phyloP scores from a whole-genome alignment of 1,139 yeast species.

The Yamadazyma sp. region DNA sequence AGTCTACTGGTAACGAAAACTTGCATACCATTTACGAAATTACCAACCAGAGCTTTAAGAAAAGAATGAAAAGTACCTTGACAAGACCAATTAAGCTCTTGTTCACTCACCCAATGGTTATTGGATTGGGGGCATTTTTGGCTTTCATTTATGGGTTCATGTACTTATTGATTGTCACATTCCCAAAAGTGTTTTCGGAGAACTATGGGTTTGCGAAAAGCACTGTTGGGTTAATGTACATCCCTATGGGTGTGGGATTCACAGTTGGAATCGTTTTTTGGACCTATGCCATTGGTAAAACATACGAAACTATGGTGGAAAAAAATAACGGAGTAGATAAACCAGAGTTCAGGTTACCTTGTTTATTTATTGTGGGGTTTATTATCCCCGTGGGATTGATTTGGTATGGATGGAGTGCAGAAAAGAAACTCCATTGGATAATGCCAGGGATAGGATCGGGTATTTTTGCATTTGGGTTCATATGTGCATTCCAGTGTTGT shows the following conservation, averaged over 20 bases:
- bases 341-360: conserved; percentile 46
- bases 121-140: conserved; percentile 47
- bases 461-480: conserved; percentile 44
- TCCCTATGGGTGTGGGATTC: conserved; percentile 49
- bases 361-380: conserved; percentile 36
- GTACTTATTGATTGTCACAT: conserved; percentile 48
- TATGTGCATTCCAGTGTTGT: conserved; percentile 44
- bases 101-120: conserved; percentile 46
- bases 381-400: conserved; percentile 42
- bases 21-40: conserved; percentile 47
- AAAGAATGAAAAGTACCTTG: conserved; percentile 34
- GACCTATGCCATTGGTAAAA: conserved; percentile 34
- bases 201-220: conserved; percentile 37
- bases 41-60: conserved; percentile 33
- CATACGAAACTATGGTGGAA: conserved; percentile 28
- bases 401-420: conserved; percentile 51
- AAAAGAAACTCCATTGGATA: conserved; percentile 43
- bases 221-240: conserved; percentile 42
- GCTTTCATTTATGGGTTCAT: conserved; percentile 49
- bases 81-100: conserved; percentile 40
- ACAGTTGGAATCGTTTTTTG: conserved; percentile 40
- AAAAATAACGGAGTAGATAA: conserved; percentile 37
- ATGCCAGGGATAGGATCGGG: conserved; percentile 48
- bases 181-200: conserved; percentile 35
- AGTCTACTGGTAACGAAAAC: conserved; percentile 36